Base-by-base conservation (phyloP, 768 basidiomycete species). In the Pleurotus pulmonarius region DNA sequence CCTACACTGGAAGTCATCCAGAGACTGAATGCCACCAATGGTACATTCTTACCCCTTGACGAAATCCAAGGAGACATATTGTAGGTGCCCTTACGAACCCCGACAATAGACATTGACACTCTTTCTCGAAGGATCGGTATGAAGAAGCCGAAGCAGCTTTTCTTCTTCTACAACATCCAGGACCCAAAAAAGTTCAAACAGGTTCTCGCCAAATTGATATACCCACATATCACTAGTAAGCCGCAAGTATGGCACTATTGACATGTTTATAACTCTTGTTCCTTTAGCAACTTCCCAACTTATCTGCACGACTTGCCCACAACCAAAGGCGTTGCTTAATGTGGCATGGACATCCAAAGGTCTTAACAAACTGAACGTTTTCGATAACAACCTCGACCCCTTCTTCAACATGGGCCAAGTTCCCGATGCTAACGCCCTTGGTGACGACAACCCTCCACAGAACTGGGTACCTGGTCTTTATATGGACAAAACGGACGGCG, bases 1-100 rank as follows among this genome's bases (percentile, higher is more conserved):
- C 51, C 51, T 20, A 40, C 51, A 25, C 51, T 53, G 7, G 51
- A 53, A 16, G 51, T 40, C 13, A 53, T 53, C 37, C 57, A 56
- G 4, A 54, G 29, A 57, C 46, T 58, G 3, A 56, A 59, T 25
- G 55, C 61, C 1, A 56, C 43, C 26, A 60, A 54, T 12, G 56
- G 46, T 25, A 60, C 41, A 16, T 46, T 43, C 41, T 54, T 66
- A 18, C 58, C 61, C 26, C 39, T 62, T 40, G 47, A 41, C 34
- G 52, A 66, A 49, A 58, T 66, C 26, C 65, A 66, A 45, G 62
- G 60, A 7, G 64, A 65, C 49, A 61, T 65, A 16, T 24, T 65
- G 64, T 64, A 37, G 60, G 22, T 15, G 12, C 25, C 29, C 29
- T 34, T 11, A 11, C 9, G 8, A 34, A 9, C 3, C 29, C 9